Evolutionary conservation across 1,139 yeast species (phyloP), one percentile per base, ranked within the genome.

Genomic region (Zhuliangozyma parablackwelliae): DNA sequence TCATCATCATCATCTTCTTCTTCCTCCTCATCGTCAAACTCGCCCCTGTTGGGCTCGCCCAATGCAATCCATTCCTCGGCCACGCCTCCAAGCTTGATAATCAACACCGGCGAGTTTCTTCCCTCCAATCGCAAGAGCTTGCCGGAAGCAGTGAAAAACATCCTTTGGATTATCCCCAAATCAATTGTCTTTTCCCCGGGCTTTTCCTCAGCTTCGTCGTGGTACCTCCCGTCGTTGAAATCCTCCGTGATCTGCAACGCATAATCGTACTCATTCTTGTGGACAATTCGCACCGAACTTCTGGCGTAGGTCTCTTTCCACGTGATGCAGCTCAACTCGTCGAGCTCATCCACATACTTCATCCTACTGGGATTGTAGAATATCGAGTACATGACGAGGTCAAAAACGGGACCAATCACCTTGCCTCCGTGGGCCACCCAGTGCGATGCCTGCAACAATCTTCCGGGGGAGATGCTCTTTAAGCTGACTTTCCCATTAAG

Each of bases 241-340:
- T 75, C 75, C 50, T 86, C 94, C 2, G 54, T 56, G 2, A 86
- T 63, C 9, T 53, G 58, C 28, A 86, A 49, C 8, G 54, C 54
- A 51, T 82, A 84, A 28, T 32, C 34, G 21, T 36, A 49, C 21
- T 41, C 41, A 25, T 30, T 37, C 2, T 44, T 43, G 3, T 51
- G 47, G 37, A 61, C 47, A 7, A 82, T 53, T 20, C 61, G 57
- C 1, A 77, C 74, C 39, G 59, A 56, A 30, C 83, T 75, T 38
- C 80, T 66, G 7, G 88, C 82, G 57, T 65, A 78, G 40, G 81
- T 82, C 49, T 85, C 95, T 48, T 82, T 82, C 95, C 95, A 85
- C 3, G 77, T 69, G 2, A 83, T 72, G 32, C 71, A 71, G 29
- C 60, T 55, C 21, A 61, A 51, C 4, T 54, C 60, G 33, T 51